Conservation (phyloP, 2,329 filamentous ascomycete species). For the Aspergillus chevalieri region DNA sequence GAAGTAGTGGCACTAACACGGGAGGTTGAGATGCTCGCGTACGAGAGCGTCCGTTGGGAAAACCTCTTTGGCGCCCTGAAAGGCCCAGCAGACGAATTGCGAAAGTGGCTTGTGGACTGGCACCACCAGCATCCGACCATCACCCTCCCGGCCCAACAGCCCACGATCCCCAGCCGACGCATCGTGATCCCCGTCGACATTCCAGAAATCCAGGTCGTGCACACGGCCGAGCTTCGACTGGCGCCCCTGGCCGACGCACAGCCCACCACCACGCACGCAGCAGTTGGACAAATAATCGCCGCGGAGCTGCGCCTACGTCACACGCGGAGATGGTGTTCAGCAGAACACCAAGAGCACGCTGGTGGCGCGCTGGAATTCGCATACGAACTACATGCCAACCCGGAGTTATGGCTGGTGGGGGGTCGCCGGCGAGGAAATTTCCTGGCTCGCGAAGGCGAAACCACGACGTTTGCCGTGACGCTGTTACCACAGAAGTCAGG, state of each 20-base stretch:
- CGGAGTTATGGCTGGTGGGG: constrained; percentile 77
- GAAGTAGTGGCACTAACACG: constrained; percentile 51
- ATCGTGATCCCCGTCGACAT: constrained; percentile 89
- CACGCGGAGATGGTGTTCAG: constrained; percentile 49
- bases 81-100: constrained; percentile 38
- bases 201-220: constrained; percentile 72
- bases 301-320: constrained; percentile 47
- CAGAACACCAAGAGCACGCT: constrained; percentile 19
- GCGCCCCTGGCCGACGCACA: constrained; percentile 5
- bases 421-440: constrained; percentile 77
- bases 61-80: constrained; percentile 48
- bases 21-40: constrained; percentile 47
- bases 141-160: constrained; percentile 25
- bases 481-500: constrained; percentile 76
- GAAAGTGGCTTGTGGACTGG: constrained; percentile 51
- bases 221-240: constrained; percentile 55
- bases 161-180: constrained; percentile 45
- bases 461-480: constrained; percentile 57
- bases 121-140: constrained; percentile 40
- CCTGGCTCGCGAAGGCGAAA: constrained; percentile 42
- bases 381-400: constrained; percentile 70
- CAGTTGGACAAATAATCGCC: constrained; percentile 44
- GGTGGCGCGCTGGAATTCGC: constrained; percentile 63
- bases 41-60: constrained; percentile 50
- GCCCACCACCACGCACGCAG: constrained; percentile 29